Evolutionary conservation across 1,139 yeast species (phyloP), one percentile per base, ranked within the genome.

Genomic region (Yamadazyma oceani): DNA sequence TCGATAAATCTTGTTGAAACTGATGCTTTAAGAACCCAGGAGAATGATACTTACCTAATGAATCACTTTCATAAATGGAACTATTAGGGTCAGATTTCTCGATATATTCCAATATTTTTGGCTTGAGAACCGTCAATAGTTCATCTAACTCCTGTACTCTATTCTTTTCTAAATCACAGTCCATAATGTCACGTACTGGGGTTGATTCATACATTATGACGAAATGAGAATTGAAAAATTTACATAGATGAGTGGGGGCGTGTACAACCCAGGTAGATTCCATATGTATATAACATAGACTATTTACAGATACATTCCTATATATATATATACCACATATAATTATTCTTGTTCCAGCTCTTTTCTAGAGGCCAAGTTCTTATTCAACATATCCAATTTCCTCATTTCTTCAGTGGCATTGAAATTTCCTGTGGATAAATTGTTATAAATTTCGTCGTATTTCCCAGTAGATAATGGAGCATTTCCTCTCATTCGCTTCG

Each of bases 391-490:
- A 32, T 78, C 79, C 43, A 85, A 66, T 59, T 83, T 85, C 43
- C 66, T 68, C 74, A 86, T 78, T 62, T 92, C 97, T 44, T 83
- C 92, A 35, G 71, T 69, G 0, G 97, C 79, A 56, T 89, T 82
- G 55, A 85, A 89, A 41, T 89, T 74, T 0, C 97, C 98, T 3
- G 69, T 60, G 0, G 90, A 82, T 43, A 92, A 68, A 44, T 85
- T 84, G 28, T 82, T 87, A 49, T 84, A 85, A 37, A 87, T 87
- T 41, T 86, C 92, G 53, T 90, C 96, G 60, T 84, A 90, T 55
- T 82, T 85, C 0, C 98, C 98, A 2, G 95, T 86, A 8, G 96
- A 87, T 34, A 87, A 63, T 0, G 97, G 90, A 0, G 95, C 98
- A 55, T 92, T 92, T 7, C 98, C 98, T 56, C 87, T 75, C 69